phyloP scores from a whole-genome alignment of 805 yeast species.

The Suhomyces sp. region DNA sequence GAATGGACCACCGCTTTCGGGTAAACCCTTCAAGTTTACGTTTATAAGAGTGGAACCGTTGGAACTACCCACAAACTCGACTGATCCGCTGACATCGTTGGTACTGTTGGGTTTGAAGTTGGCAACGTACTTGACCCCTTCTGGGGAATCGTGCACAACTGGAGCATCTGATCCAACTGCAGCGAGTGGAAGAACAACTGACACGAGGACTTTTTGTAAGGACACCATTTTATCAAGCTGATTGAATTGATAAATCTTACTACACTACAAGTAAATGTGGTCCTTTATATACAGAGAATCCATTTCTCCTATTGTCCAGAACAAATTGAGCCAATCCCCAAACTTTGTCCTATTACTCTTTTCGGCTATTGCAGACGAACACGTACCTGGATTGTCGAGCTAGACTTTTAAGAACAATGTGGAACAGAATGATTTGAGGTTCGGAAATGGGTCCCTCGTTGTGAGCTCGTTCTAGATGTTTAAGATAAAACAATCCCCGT shows the following conservation, averaged over 20 bases:
- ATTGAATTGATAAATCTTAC: not conserved
- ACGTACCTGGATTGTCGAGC: not conserved
- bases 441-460: not conserved
- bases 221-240: slow-evolving; percentile 9
- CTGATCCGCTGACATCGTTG: slow-evolving; percentile 24
- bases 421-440: not conserved
- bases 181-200: slow-evolving; percentile 11
- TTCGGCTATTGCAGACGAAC: not conserved
- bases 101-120: slow-evolving; percentile 17
- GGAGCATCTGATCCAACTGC: slow-evolving; percentile 25
- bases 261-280: not conserved
- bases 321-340: not conserved
- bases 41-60: slow-evolving; percentile 33
- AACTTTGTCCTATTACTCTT: not conserved
- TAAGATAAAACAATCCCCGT: not conserved
- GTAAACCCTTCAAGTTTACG: slow-evolving; percentile 33
- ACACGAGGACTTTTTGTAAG: not conserved
- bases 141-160: slow-evolving; percentile 27
- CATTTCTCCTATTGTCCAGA: not conserved
- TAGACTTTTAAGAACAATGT: not conserved
- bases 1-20: slow-evolving; percentile 37
- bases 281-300: not conserved
- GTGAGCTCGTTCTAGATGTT: not conserved
- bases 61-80: slow-evolving; percentile 25
- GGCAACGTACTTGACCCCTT: slow-evolving; percentile 26